Conservation (phyloP, 2,329 filamentous ascomycete genomes). For the Neofusicoccum kwambonambiense region DNA sequence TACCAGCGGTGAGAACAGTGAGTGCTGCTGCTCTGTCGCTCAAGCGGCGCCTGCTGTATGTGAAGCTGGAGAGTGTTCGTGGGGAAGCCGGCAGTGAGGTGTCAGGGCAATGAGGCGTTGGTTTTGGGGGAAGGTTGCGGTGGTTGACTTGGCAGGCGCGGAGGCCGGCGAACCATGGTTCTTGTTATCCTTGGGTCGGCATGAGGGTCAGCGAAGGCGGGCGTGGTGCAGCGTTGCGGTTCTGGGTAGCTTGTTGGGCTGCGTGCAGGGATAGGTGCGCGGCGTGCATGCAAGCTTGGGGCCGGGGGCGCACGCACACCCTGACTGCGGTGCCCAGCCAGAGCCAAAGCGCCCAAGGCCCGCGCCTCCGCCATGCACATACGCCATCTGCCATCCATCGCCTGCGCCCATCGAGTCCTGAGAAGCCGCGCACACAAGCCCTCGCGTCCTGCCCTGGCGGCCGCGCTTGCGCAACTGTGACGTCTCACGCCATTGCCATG, state of each 20-base stretch:
- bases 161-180: conserved; percentile 8
- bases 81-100: not conserved
- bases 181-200: conserved; percentile 7
- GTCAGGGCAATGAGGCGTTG: not conserved
- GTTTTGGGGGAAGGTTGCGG: not conserved
- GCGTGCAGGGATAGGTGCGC: conserved; percentile 8
- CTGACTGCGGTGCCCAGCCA: not conserved
- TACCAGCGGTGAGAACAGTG: not conserved
- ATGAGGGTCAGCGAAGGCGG: conserved; percentile 1
- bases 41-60: not conserved
- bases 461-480: conserved; percentile 1
- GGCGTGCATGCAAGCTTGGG: not conserved
- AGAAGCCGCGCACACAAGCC: not conserved
- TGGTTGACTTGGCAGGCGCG: conserved; percentile 1
- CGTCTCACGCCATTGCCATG: not conserved
- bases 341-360: too few species aligned
- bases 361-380: not conserved
- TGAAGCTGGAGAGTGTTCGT: not conserved
- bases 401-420: not conserved
- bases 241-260: conserved; percentile 14
- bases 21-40: not conserved
- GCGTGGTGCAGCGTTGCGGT: conserved; percentile 8
- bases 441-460: too few species aligned
- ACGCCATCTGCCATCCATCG: not conserved
- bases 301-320: not conserved